Evolutionary conservation across 2,329 filamentous ascomycete species (phyloP).

Genomic region (Aspergillus clavatus): DNA sequence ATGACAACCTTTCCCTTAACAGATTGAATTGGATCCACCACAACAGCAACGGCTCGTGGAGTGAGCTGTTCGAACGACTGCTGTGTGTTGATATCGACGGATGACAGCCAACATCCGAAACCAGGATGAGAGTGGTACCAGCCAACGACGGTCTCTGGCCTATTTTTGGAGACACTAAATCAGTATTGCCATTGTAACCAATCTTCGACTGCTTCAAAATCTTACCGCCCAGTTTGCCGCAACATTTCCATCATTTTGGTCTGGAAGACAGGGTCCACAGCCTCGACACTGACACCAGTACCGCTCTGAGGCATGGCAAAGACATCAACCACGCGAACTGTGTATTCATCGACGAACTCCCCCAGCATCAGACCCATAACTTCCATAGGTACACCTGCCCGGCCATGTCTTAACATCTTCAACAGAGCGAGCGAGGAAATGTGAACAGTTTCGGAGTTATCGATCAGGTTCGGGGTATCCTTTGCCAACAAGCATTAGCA

Average conservation of each 20-base stretch:
- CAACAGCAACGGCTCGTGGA: slow-evolving; percentile 91
- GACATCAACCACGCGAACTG: slow-evolving; percentile 94
- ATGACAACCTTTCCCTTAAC: slow-evolving; percentile 99
- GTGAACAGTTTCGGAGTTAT: slow-evolving; percentile 99
- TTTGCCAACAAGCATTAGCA: slow-evolving; percentile 36
- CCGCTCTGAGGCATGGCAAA: slow-evolving; percentile 99
- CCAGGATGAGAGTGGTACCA: slow-evolving; percentile 99
- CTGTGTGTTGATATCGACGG: slow-evolving; percentile 98
- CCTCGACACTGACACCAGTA: slow-evolving; percentile 96
- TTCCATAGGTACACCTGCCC: slow-evolving; percentile 98
- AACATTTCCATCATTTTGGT: slow-evolving; percentile 99
- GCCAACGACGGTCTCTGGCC: slow-evolving; percentile 93
- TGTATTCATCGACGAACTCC: slow-evolving; percentile 98
- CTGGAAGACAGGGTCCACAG: slow-evolving; percentile 97
- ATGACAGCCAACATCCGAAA: slow-evolving; percentile 98
- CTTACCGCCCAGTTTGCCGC: slow-evolving; percentile 85
- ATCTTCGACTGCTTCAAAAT: neutral
- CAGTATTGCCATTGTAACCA: slow-evolving; percentile 24
- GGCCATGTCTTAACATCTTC: slow-evolving; percentile 97
- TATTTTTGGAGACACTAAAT: slow-evolving; percentile 36
- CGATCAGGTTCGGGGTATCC: slow-evolving; percentile 89
- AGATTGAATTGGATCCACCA: slow-evolving; percentile 97
- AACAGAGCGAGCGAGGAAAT: slow-evolving; percentile 95
- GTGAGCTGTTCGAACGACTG: slow-evolving; percentile 99
- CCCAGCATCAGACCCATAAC: slow-evolving; percentile 99